phyloP scores from a whole-genome alignment of 495 filamentous ascomycete genomes.

The Talaromyces ruber region DNA sequence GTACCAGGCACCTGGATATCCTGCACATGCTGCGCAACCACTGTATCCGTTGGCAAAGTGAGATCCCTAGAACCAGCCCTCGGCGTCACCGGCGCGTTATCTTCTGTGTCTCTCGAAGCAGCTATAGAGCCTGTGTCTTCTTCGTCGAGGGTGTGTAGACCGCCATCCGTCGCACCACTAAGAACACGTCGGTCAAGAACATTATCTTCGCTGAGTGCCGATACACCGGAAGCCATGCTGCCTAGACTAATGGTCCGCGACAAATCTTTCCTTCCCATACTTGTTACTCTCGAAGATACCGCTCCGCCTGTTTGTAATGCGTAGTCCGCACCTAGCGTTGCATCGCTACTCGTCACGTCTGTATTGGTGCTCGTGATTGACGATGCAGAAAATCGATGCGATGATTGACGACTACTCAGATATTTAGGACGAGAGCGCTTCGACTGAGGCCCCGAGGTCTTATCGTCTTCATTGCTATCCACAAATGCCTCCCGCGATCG shows the following conservation, averaged over 20 bases:
- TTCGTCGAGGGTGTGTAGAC: constrained; percentile 53
- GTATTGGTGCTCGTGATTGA: constrained; percentile 57
- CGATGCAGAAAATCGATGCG: constrained; percentile 70
- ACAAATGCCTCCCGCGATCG: constrained; percentile 23
- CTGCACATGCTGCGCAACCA: constrained; percentile 76
- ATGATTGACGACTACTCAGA: constrained; percentile 62
- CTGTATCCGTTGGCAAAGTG: constrained; percentile 71
- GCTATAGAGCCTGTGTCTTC: constrained; percentile 44
- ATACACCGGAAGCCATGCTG: constrained; percentile 89
- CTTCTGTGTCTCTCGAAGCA: constrained; percentile 35
- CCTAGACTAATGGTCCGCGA: constrained; percentile 82
- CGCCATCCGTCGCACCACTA: constrained; percentile 36
- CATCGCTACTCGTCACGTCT: constrained; percentile 56
- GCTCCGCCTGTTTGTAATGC: constrained; percentile 80
- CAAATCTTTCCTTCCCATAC: constrained; percentile 42
- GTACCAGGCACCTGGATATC: constrained; percentile 87
- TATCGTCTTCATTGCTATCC: constrained; percentile 20
- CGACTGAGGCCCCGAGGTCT: constrained; percentile 21
- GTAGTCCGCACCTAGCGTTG: constrained; percentile 72
- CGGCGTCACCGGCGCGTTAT: constrained; percentile 33
- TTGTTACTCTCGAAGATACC: constrained; percentile 39
- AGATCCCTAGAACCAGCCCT: constrained; percentile 37
- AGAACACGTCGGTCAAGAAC: constrained; percentile 29
- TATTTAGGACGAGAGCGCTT: constrained; percentile 56
- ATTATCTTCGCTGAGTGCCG: constrained; percentile 59